Percentiles rank a stretch among this genome's conserved stretches.
phyloP scores from a whole-genome alignment of 2,329 filamentous ascomycete genomes.

The Exophiala bonariae region DNA sequence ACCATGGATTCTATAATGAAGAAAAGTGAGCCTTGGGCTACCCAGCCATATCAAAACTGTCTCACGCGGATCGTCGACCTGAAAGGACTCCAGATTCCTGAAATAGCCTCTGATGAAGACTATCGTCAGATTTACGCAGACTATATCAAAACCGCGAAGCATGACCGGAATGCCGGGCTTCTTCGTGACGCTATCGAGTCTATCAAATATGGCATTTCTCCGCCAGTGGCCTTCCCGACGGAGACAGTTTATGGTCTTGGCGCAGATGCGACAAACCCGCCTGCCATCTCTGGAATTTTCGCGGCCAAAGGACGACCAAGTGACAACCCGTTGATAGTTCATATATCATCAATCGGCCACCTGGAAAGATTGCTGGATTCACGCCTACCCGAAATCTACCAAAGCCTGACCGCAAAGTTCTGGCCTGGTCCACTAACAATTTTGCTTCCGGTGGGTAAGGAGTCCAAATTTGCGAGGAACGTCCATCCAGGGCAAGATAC shows the following conservation, averaged over 20 bases:
- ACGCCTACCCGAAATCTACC: constrained; percentile 72
- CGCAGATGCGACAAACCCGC: constrained; percentile 87
- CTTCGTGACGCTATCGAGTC: constrained; percentile 24
- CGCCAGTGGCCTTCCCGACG: constrained; percentile 89
- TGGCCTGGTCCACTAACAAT: constrained; percentile 96
- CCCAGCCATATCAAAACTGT: constrained; percentile 24
- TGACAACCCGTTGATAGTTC: constrained; percentile 94
- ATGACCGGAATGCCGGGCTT: constrained; percentile 11
- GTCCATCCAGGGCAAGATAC: constrained; percentile 83
- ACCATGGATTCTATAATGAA: constrained; percentile 16
- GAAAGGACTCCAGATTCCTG: constrained; percentile 20
- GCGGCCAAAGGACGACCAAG: constrained; percentile 83
- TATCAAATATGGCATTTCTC: constrained; percentile 24
- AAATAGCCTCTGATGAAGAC: constrained; percentile 20
- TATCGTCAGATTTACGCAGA: constrained; percentile 23
- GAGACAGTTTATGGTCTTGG: constrained; percentile 97
- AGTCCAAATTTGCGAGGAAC: constrained; percentile 76
- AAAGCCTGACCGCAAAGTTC: constrained; percentile 74
- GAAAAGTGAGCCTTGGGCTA: constrained; percentile 6
- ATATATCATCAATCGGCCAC: constrained; percentile 52
- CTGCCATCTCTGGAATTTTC: constrained; percentile 88
- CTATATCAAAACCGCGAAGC: constrained; percentile 6
- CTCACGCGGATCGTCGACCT: constrained; percentile 24
- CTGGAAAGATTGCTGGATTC: constrained; percentile 23
- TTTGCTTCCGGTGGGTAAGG: constrained; percentile 70